phyloP scores from a whole-genome alignment of 129 eudicot genomes.

The Calendula officinalis region DNA sequence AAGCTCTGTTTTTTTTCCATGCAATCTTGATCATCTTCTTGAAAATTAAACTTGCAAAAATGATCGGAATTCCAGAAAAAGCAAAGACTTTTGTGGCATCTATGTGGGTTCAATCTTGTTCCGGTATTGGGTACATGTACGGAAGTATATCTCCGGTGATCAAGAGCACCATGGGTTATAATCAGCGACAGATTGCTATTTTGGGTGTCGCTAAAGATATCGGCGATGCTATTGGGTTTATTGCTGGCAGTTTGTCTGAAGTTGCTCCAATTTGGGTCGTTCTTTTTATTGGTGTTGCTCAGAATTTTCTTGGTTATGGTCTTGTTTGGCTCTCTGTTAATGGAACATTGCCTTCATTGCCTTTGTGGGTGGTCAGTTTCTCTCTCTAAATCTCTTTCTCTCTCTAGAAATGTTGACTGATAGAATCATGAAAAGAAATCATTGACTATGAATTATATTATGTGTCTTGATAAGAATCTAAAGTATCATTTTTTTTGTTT shows the following conservation, averaged over 20 bases:
- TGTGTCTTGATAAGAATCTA: background rate
- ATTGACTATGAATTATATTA: background rate
- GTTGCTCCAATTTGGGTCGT: slow-evolving; percentile 64
- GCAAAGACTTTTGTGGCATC: slow-evolving; percentile 58
- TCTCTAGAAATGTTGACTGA: background rate
- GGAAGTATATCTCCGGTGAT: slow-evolving; percentile 80
- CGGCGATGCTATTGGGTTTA: slow-evolving; percentile 67
- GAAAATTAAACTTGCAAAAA: slow-evolving; percentile 16
- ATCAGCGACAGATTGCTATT: slow-evolving; percentile 62
- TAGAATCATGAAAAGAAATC: background rate
- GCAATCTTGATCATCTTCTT: slow-evolving; percentile 16
- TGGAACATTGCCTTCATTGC: slow-evolving; percentile 46
- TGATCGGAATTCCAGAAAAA: slow-evolving; percentile 35
- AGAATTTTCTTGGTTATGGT: slow-evolving; percentile 73
- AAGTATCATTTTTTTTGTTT: background rate
- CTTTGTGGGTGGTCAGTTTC: slow-evolving; percentile 68
- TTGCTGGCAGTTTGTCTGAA: slow-evolving; percentile 67
- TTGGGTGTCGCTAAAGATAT: slow-evolving; percentile 76
- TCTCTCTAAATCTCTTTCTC: slow-evolving; percentile 6
- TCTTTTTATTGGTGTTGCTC: slow-evolving; percentile 60
- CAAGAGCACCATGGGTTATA: slow-evolving; percentile 62
- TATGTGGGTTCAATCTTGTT: slow-evolving; percentile 77
- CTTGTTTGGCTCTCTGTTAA: slow-evolving; percentile 67
- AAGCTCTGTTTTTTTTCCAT: slow-evolving; percentile 15
- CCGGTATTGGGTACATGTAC: slow-evolving; percentile 70